These are phyloP conservation scores for Trichoderma aggressivum DNA, from an alignment of 2,329 filamentous ascomycete genomes.

Conservation along the genomic window DNA sequence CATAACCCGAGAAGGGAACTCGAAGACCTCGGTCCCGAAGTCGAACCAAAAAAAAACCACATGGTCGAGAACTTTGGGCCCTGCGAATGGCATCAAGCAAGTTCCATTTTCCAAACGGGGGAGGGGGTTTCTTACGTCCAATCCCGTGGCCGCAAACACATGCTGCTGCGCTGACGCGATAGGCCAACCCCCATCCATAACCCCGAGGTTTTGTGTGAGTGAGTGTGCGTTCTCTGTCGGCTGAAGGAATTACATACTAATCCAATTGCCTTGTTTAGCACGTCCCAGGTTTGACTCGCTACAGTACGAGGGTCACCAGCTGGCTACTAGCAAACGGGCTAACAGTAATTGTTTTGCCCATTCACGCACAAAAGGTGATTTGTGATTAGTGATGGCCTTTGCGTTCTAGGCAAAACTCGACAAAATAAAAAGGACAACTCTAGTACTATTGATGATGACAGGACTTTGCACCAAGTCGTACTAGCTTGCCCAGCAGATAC, in stretches of 20 bases:
- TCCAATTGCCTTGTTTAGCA: background rate
- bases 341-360: background rate
- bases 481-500: background rate
- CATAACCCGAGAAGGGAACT: background rate
- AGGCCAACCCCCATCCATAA: slow-evolving; percentile 2
- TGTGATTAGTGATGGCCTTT: background rate
- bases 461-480: background rate
- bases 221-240: background rate
- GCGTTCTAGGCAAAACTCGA: background rate
- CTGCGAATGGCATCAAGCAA: background rate
- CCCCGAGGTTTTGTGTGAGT: background rate
- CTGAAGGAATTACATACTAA: background rate
- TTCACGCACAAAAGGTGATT: background rate
- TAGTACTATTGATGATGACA: background rate
- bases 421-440: background rate
- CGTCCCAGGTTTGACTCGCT: background rate
- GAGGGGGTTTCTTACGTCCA: background rate
- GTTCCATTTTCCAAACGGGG: background rate
- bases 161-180: slow-evolving; percentile 14
- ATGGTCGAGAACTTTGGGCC: background rate
- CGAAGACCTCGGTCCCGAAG: background rate
- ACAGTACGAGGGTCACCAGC: background rate
- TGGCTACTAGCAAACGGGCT: background rate
- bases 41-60: background rate
- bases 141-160: slow-evolving; percentile 9